Base-by-base conservation (phyloP, 2,329 filamentous ascomycete species). In the Colletotrichum lentis region DNA sequence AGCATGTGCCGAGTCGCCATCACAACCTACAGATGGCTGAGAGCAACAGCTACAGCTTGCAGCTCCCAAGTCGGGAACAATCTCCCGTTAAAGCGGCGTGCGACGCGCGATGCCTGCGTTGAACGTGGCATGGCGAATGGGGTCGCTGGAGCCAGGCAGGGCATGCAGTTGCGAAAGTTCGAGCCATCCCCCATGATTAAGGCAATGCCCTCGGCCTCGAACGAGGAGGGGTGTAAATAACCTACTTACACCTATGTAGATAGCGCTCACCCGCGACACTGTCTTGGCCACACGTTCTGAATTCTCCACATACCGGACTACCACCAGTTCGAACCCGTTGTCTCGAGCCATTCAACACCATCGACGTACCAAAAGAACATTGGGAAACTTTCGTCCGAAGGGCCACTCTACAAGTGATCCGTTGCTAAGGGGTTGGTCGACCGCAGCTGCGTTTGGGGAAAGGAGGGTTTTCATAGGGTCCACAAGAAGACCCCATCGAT, bases 1-100 rank as follows among this genome's bases (percentile, higher is more conserved):
- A 67, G 64, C 67, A 69, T 69, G 67, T 69, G 67, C 67, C 67
- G 67, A 58, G 67, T 69, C 63, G 63, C 63, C 57, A 27, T 69
- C 67, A 43, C 64, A 59, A 56, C 55, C 50, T 69, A 62, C 66
- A 65, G 55, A 66, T 46, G 61, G 66, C 54, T 64, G 54, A 37
- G 61, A 27, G 22, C 47, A 31, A 59, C 55, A 64, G 20, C 61
- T 54, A 59, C 57, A 39, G 46, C 46, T 60, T 54, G n/a, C 52
- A 55, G 57, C 52, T 50, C 53, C 35, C 35, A 16, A 47, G 41
- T 52, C 37, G 22, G 24, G 18, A 46, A 52, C 46, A 53, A 52
- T 18, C 18, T 22, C 22, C 18, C 62, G 10, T 64, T 67, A 69
- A 67, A 69, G 66, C 66, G 54, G 66, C 66, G 57, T 56, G 37